Evolutionary conservation across 2,329 filamentous ascomycete genomes (phyloP).

Genomic region (Xylariomycetidae sp.): DNA sequence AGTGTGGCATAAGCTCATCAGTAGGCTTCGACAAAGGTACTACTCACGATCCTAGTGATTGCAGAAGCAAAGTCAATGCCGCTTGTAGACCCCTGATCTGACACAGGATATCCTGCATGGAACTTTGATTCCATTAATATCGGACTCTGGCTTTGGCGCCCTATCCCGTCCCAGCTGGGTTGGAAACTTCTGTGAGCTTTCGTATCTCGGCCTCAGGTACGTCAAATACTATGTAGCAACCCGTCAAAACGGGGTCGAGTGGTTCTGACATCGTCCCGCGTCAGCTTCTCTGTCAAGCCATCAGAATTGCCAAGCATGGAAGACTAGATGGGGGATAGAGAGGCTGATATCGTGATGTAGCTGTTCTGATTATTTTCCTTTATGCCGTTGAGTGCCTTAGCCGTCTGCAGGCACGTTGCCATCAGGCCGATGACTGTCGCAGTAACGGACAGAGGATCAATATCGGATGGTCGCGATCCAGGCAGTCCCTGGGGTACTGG

Average conservation of each 20-base stretch:
- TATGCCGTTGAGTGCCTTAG: neutral
- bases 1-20: neutral
- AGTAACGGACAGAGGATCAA: neutral
- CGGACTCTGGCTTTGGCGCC: neutral
- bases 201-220: neutral
- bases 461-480: no score
- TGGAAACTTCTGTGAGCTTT: neutral
- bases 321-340: neutral
- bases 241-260: neutral
- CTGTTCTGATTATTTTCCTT: neutral
- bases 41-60: neutral
- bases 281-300: neutral
- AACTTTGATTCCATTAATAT: neutral
- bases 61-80: neutral
- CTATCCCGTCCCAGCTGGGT: neutral
- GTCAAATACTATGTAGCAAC: neutral
- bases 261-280: neutral
- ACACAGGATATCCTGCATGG: neutral
- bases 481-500: no score
- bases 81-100: neutral
- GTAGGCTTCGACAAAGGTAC: neutral
- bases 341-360: neutral
- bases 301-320: neutral
- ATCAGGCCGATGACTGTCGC: neutral
- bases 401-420: neutral